Base-by-base conservation (phyloP, 2,329 filamentous ascomycete genomes). In the Penicillium occitanis region DNA sequence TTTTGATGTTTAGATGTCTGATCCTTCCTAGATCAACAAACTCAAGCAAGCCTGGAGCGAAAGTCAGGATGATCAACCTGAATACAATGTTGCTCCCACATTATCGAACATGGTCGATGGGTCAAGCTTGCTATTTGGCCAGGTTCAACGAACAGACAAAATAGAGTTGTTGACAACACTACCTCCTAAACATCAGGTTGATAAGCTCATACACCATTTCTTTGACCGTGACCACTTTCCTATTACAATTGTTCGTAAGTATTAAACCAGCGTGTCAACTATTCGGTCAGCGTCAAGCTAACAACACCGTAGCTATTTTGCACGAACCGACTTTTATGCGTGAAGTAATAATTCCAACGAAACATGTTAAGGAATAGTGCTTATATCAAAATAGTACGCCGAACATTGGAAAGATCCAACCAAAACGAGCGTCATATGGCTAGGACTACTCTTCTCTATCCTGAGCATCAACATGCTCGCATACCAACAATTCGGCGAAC, bases 151-250 rank as follows among this genome's bases (percentile, higher is more conserved):
- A 7, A 88, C 89, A 17, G 88, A 88, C 44, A 90, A 91, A 71
- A 81, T 86, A n/a, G 94, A 98, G 73, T 84, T 98, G 7, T 86
- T 96, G 69, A 86, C 89, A 30, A 88, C 90, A 61, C 85, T 98
- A 51, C 95, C 95, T 1, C 84, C 90, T 0, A 95, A 93, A 74
- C 88, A 90, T 44, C 46, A 65, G 33, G 58, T 59, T 33, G 66
- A 67, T 37, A 67, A 50, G 63, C 33, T 67, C 13, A 59, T 67
- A 58, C 30, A 25, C 7, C 8, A 42, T 22, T 67, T 67, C 30
- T 67, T 67, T 42, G 66, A 67, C 30, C 58, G 57, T n/a, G 30
- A 61, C 30, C 65, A 44, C 1, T 67, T 65, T n/a, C 61, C 62
- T 5, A 37, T 67, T 7, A 14, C 63, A 11, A 48, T 67, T 7